A percentile compares a stretch with the other conserved stretches of the same genome.
Conservation (phyloP, 805 yeast species). For the Candida koratica region DNA sequence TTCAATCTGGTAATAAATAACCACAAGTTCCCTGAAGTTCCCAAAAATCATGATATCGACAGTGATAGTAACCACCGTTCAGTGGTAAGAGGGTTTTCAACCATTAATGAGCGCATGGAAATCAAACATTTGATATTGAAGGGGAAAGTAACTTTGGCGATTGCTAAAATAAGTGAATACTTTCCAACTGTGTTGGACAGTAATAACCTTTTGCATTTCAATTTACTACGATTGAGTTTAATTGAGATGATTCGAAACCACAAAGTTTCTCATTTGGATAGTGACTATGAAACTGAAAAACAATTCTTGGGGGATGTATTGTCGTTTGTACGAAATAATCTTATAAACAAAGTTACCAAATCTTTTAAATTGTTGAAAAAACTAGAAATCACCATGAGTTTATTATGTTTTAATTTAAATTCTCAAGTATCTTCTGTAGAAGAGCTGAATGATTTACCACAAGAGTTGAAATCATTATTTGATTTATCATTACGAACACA, state of each 20-base stretch:
- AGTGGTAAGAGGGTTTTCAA: conserved; percentile 39
- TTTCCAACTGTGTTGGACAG: conserved; percentile 66
- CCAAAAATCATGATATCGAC: neutral
- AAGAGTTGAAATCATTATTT: conserved; percentile 51
- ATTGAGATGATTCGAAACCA: conserved; percentile 76
- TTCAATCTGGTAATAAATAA: conserved; percentile 2
- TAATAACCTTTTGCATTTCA: conserved; percentile 64
- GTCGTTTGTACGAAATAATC: conserved; percentile 55
- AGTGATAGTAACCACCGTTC: conserved; percentile 11
- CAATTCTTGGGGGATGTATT: conserved; percentile 56
- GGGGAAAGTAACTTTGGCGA: conserved; percentile 61
- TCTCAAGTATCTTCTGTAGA: conserved; percentile 26
- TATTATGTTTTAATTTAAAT: conserved; percentile 52
- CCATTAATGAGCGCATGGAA: conserved; percentile 49
- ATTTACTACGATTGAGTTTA: conserved; percentile 64
- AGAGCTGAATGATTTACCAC: conserved; percentile 47
- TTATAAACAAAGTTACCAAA: conserved; percentile 58
- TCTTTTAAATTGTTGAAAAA: conserved; percentile 61
- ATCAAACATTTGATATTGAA: conserved; percentile 51
- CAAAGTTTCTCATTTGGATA: conserved; percentile 16
- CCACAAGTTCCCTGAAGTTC: neutral
- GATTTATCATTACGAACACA: conserved; percentile 58
- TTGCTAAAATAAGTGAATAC: conserved; percentile 50
- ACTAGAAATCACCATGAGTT: conserved; percentile 79
- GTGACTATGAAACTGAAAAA: conserved; percentile 19